phyloP scores from a whole-genome alignment of 2,329 filamentous ascomycete species.

The Monosporascus sp. region DNA sequence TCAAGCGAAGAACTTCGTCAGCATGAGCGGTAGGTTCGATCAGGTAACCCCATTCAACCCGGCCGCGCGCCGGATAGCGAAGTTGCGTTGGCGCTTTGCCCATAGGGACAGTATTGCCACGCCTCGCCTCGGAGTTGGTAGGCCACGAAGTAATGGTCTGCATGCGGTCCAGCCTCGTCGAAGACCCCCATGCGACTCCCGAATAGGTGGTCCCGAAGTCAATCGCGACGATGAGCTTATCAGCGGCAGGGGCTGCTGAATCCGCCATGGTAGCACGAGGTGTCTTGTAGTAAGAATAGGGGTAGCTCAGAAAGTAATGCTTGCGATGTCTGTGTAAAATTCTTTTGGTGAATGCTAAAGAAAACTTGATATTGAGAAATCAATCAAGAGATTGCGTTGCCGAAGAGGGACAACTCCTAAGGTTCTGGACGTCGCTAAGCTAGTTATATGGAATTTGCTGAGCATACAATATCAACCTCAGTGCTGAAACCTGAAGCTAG shows the following conservation, averaged over 20 bases:
- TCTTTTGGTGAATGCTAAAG: no score
- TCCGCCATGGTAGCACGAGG: neutral
- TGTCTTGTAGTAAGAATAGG: neutral
- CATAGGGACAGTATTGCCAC: slow-evolving; percentile 26
- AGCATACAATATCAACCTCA: no score
- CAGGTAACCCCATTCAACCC: slow-evolving; percentile 45
- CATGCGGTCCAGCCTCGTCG: slow-evolving; percentile 33
- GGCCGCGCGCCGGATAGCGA: slow-evolving; percentile 29
- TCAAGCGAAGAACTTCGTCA: slow-evolving; percentile 37
- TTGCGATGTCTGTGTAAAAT: no score
- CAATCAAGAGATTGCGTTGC: no score
- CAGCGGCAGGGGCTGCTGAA: neutral
- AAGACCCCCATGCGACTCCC: slow-evolving; percentile 45
- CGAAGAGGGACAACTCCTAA: no score
- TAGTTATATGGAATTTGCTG: no score
- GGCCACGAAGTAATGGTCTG: slow-evolving; percentile 41
- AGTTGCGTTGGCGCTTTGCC: slow-evolving; percentile 47
- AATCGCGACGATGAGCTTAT: slow-evolving; percentile 45
- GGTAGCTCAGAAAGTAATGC: neutral
- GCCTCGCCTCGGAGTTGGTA: slow-evolving; percentile 27
- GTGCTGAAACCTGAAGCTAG: no score
- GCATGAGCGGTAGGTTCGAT: slow-evolving; percentile 35
- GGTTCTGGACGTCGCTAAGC: no score
- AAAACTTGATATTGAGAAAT: no score
- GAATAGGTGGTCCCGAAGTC: slow-evolving; percentile 55